Evolutionary conservation across 148 eudicot genomes (phyloP), one percentile per base, ranked within the genome.

Genomic region (Simmondsia chinensis): DNA sequence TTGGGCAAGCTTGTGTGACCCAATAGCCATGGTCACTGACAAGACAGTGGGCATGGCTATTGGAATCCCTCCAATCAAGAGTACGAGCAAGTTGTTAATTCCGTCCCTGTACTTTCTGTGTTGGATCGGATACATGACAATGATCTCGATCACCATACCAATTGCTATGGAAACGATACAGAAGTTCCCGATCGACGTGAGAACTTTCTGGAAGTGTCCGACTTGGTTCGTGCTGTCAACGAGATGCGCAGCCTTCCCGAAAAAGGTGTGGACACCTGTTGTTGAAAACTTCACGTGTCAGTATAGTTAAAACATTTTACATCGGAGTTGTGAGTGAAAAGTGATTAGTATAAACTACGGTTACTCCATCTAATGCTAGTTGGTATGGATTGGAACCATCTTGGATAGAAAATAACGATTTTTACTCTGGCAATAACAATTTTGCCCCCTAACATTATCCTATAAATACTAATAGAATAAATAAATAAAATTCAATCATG

Each of bases 151-250:
- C 32, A 73, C 4, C 87, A 89, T 89, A 33, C 96, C 97, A 13
- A 84, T 41, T 0, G 93, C 95, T 38, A 89, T 89, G 36, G 97
- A 89, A 53, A 86, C 74, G 5, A 89, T 84, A 53, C 95, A 89
- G 68, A 89, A 84, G 74, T 83, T 89, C 4, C 95, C 97, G 1
- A 89, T 83, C 4, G 97, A 75, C 1, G 97, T 89, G 9, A 89
- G 95, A 12, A 89, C 97, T 50, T 78, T 69, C 60, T 89, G 97
- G 80, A 89, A 89, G 63, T 89, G 97, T 19, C 97, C 97, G 3
- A 89, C 97, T 61, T 89, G 83, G 73, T 89, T 89, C 20, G 97
- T 89, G 77, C 97, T 89, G 66, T 89, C 97, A 6, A 89, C 97
- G 22, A 89, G 77, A 40, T 89, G 97, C 6, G 97, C 97, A 7